Evolutionary conservation across 345 rosid species (phyloP).

Genomic region (Syzygium jambos): DNA sequence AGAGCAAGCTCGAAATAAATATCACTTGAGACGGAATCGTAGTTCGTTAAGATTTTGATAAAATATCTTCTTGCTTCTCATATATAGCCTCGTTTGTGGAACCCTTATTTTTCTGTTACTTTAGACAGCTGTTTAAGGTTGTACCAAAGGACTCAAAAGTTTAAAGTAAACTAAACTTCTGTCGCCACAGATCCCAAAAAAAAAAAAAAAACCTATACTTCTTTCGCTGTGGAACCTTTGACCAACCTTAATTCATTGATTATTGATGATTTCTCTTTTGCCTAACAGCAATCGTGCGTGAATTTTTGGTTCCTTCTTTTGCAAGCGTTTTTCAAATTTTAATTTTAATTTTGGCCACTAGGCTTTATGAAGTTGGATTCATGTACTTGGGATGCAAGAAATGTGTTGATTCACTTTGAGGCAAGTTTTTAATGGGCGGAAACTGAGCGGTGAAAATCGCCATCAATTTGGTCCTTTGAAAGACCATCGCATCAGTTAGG

Average conservation of each 20-base stretch:
- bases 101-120: background rate
- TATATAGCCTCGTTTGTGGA: background rate
- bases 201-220: too few relatives aligned
- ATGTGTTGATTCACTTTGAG: too few relatives aligned
- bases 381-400: too few relatives aligned
- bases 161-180: background rate
- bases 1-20: background rate
- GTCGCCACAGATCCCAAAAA: too few relatives aligned
- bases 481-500: too few relatives aligned
- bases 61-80: background rate
- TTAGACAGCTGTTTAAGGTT: background rate
- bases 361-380: too few relatives aligned
- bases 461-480: background rate
- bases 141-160: background rate
- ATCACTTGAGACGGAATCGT: background rate
- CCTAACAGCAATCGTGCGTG: background rate
- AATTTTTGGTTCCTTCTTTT: background rate
- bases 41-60: background rate
- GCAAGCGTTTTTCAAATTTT: background rate
- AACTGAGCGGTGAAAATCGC: background rate
- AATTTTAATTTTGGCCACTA: too few relatives aligned
- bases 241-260: background rate
- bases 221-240: background rate
- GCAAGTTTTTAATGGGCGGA: too few relatives aligned
- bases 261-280: background rate